Evolutionary conservation across 2,329 filamentous ascomycete genomes (phyloP), one percentile per base, ranked within the genome.

Genomic region (Pseudogymnoascus sp.): DNA sequence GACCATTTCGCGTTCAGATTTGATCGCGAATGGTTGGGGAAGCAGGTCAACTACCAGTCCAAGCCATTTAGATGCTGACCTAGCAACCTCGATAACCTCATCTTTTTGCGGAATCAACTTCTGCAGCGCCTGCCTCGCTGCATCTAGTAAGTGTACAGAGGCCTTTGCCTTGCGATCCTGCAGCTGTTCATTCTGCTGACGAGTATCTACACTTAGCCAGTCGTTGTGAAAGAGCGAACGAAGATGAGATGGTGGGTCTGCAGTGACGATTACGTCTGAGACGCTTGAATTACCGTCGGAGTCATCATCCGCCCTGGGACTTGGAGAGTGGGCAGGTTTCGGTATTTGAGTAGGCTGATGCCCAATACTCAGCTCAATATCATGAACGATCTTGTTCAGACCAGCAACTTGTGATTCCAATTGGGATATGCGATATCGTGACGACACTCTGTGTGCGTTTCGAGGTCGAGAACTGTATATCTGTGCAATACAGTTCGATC

Each of bases 131-230:
- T 55, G 45, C 63, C 65, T 65, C 16, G 62, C 65, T 22, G 30
- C 35, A 55, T 64, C 58, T 36, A 60, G 42, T 55, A 67, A 58
- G 16, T 62, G 41, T 36, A 58, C 45, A 36, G 59, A 61, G 28
- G 59, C 38, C 42, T 62, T 67, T 59, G 61, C 58, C 25, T 63
- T 62, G 14, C 79, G 3, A 78, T 81, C 9, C 76, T 79, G 78
- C 80, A 70, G 45, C 33, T 63, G 55, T 28, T 60, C 49, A 38
- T 60, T 30, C 38, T 62, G 38, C 25, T 59, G 35, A 67, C 65
- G 12, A 68, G 63, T 63, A 64, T 69, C 58, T 42, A 65, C 60
- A 67, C 65, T 49, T n/a, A 73, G 67, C 58, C 70, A 63, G 30
- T 69, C 66, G 59, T 72, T 72, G 38, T 73, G 68, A 62, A 73